These are phyloP conservation scores for Wilcoxina mikolae DNA, from an alignment of 495 filamentous ascomycete genomes.

Conservation along the genomic window DNA sequence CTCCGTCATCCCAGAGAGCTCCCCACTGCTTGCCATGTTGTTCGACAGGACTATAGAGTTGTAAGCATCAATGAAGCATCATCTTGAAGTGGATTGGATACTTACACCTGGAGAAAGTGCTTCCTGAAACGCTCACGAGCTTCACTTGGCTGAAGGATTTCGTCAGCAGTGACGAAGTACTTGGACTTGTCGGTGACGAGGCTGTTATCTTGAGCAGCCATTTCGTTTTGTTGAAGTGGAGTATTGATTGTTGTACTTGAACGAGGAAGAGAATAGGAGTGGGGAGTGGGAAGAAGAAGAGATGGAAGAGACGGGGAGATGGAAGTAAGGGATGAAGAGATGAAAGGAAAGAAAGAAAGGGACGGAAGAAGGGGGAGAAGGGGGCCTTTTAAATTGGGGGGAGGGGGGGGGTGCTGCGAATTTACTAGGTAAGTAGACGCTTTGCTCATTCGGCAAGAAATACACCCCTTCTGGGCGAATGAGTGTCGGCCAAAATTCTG, in stretches of 20 bases:
- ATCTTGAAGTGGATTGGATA: not conserved
- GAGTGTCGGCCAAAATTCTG: too few relatives aligned
- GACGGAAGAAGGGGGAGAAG: not conserved
- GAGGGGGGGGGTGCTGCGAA: too few relatives aligned
- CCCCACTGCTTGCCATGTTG: conserved; percentile 34
- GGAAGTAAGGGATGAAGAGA: not conserved
- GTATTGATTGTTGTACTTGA: not conserved
- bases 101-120: conserved; percentile 15
- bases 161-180: conserved; percentile 16
- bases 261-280: not conserved
- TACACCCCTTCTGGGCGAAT: too few relatives aligned
- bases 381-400: too few relatives aligned
- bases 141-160: conserved; percentile 16
- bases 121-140: conserved; percentile 19
- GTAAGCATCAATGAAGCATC: conserved; percentile 6
- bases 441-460: too few relatives aligned
- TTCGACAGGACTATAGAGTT: conserved; percentile 12
- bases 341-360: not conserved
- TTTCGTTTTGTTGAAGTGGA: not conserved
- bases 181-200: conserved; percentile 1
- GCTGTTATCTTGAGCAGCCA: not conserved
- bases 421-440: too few relatives aligned
- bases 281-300: too few relatives aligned
- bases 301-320: not conserved
- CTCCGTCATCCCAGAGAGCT: conserved; percentile 38